These are phyloP conservation scores for Mycena amicta DNA, from an alignment of 768 basidiomycete species.

Conservation along the genomic window DNA sequence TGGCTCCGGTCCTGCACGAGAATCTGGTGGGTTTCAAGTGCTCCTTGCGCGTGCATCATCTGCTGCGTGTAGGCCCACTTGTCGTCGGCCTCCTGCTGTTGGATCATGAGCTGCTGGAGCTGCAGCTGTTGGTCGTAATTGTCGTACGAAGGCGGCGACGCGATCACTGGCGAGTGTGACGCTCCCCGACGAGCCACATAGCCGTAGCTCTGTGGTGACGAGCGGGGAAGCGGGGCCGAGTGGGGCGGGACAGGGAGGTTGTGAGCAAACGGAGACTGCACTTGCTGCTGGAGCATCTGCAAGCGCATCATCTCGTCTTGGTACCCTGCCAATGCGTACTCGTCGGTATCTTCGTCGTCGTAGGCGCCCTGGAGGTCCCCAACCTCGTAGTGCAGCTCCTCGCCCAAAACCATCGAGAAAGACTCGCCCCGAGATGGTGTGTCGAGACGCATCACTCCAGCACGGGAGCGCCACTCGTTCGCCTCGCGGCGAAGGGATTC, in stretches of 20 bases:
- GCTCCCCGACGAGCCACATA: slow-evolving; percentile 1
- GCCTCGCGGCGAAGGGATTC: slow-evolving; percentile 71
- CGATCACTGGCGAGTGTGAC: slow-evolving; percentile 18
- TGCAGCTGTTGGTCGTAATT: slow-evolving; percentile 26
- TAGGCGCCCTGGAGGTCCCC: slow-evolving; percentile 19
- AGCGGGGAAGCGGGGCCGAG: slow-evolving; percentile 7
- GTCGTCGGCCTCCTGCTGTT: slow-evolving; percentile 20
- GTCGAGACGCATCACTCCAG: slow-evolving; percentile 54
- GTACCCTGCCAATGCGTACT: slow-evolving; percentile 20
- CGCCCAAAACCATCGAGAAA: slow-evolving; percentile 52
- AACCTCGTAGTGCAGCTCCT: slow-evolving; percentile 38
- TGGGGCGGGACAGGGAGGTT: slow-evolving; percentile 16
- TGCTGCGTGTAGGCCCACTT: slow-evolving; percentile 23
- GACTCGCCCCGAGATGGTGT: slow-evolving; percentile 55
- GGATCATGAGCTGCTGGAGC: slow-evolving; percentile 23
- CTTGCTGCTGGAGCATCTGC: slow-evolving; percentile 19
- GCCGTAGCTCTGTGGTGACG: slow-evolving; percentile 11
- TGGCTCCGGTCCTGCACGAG: no score
- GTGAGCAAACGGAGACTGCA: slow-evolving; percentile 17
- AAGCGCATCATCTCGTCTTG: slow-evolving; percentile 24
- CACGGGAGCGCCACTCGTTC: slow-evolving; percentile 71
- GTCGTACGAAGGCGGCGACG: slow-evolving; percentile 21
- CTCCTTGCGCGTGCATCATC: slow-evolving; percentile 24
- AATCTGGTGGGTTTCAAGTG: slow-evolving; percentile 17
- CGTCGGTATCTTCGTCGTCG: slow-evolving; percentile 21